These are phyloP conservation scores for Clarireedia hainanense DNA, from an alignment of 2,329 filamentous ascomycete species.

Conservation along the genomic window DNA sequence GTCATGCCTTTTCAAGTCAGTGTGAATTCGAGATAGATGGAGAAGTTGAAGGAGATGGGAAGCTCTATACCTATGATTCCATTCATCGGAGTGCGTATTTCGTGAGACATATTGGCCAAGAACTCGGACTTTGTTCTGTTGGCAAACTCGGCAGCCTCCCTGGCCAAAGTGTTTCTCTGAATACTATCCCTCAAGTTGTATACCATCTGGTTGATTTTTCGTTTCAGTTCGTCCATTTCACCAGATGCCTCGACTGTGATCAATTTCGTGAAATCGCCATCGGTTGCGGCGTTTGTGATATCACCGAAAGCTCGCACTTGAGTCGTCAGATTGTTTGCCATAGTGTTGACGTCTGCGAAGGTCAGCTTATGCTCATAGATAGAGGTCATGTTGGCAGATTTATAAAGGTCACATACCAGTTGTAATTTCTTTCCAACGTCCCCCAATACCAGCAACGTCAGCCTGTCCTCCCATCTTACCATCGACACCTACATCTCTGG, in stretches of 20 bases:
- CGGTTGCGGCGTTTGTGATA: constrained; percentile 95
- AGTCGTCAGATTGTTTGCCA: constrained; percentile 68
- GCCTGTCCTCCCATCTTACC: constrained; percentile 98
- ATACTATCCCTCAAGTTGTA: constrained; percentile 93
- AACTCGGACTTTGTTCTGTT: constrained; percentile 99
- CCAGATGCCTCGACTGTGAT: constrained; percentile 96
- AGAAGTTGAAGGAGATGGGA: too few relatives aligned
- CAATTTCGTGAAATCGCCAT: constrained; percentile 93
- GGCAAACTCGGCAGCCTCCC: constrained; percentile 90
- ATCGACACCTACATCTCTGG: constrained; percentile 93
- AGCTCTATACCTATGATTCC: constrained; percentile 24
- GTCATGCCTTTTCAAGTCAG: constrained; percentile 49
- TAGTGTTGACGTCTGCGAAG: constrained; percentile 27
- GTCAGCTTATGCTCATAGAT: neutral
- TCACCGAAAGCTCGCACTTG: constrained; percentile 97
- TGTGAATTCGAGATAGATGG: too few relatives aligned
- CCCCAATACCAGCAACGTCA: constrained; percentile 85
- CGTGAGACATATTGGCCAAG: constrained; percentile 97
- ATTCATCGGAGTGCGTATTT: constrained; percentile 72
- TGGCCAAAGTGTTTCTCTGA: constrained; percentile 89
- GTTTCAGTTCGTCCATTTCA: constrained; percentile 98
- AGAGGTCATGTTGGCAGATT: neutral
- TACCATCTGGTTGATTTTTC: constrained; percentile 99
- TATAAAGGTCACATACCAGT: constrained; percentile 41
- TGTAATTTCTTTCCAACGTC: constrained; percentile 97